Conservation (phyloP, 148 eudicot species). For the Gaultheria prostrata region DNA sequence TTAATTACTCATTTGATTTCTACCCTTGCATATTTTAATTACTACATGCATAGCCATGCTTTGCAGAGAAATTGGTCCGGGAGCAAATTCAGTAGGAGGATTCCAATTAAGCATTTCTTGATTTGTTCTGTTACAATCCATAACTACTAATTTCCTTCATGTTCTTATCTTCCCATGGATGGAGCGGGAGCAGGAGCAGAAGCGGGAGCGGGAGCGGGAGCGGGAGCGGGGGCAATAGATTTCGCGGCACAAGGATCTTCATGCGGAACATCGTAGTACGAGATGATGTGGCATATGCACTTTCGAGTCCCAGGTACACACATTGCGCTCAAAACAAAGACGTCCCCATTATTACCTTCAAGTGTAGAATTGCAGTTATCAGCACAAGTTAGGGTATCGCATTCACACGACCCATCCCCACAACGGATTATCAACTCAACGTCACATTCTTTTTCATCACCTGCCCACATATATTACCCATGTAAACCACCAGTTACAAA, state of each 20-base stretch:
- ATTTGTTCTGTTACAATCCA: background rate
- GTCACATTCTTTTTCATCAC: background rate
- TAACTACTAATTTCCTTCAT: background rate
- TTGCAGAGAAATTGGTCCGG: background rate
- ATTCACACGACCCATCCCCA: background rate
- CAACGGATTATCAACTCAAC: background rate
- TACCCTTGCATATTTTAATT: background rate
- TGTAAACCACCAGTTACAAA: no score
- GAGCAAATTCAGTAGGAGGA: background rate
- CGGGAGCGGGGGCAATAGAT: background rate
- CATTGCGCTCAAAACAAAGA: background rate
- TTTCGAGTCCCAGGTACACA: background rate
- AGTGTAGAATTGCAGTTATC: background rate
- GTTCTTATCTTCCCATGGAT: background rate
- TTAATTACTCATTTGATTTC: background rate
- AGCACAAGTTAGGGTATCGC: background rate
- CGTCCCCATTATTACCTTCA: background rate
- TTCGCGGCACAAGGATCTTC: background rate
- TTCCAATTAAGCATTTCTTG: background rate
- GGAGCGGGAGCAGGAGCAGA: background rate
- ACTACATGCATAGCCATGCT: background rate
- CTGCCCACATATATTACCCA: background rate
- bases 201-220: background rate
- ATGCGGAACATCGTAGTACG: background rate
- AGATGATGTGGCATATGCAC: background rate